Evolutionary conservation across 768 basidiomycete species (phyloP).

Genomic region (Lyophyllum semitale): DNA sequence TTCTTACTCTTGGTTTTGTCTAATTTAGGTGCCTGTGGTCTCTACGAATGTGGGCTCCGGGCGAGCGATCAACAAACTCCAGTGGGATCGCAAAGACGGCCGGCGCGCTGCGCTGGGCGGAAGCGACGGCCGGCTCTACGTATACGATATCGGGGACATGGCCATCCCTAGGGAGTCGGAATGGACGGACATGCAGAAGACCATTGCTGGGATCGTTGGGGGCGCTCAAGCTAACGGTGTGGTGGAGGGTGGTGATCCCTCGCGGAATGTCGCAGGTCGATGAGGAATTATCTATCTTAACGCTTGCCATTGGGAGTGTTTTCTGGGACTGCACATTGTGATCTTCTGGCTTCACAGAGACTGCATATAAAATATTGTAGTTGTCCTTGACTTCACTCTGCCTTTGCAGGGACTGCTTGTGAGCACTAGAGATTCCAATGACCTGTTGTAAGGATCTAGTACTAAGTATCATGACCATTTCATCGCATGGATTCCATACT

Average conservation of each 20-base stretch:
- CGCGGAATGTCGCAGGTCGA: constrained; percentile 13
- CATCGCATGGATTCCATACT: too few relatives aligned
- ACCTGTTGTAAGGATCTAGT: too few relatives aligned
- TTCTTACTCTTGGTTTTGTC: constrained; percentile 4
- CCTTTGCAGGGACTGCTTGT: too few relatives aligned
- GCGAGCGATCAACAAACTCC: constrained; percentile 90
- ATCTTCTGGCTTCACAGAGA: too few relatives aligned
- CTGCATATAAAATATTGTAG: too few relatives aligned
- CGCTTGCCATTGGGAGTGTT: too few relatives aligned
- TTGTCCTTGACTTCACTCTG: too few relatives aligned
- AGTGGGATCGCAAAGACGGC: constrained; percentile 94
- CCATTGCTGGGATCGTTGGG: constrained; percentile 71
- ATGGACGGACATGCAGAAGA: constrained; percentile 93
- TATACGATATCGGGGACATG: constrained; percentile 95
- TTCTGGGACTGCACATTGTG: too few relatives aligned
- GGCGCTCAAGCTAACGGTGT: constrained; percentile 51
- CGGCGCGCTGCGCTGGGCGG: constrained; percentile 88
- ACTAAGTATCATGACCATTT: too few relatives aligned
- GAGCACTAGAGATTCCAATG: too few relatives aligned
- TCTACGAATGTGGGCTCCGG: constrained; percentile 79
- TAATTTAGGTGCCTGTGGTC: constrained; percentile 81
- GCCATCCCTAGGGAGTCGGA: constrained; percentile 86
- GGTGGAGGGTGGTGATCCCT: constrained; percentile 19
- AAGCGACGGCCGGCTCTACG: constrained; percentile 88
- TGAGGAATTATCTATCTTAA: too few relatives aligned